Conservation (phyloP, 1,139 yeast genomes). For the Suhomyces yuchorum region DNA sequence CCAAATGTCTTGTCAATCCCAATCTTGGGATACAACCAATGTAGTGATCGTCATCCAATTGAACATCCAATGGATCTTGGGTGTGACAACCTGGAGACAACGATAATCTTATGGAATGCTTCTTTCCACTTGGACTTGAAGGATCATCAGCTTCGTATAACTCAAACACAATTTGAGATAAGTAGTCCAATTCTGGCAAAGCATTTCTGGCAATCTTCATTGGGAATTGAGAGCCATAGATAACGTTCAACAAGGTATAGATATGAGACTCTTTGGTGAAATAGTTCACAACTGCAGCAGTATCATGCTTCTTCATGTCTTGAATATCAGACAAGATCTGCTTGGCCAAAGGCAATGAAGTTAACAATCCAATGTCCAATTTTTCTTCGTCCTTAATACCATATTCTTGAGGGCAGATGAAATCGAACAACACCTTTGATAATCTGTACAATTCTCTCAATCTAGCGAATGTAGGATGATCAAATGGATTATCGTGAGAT, state of each 20-base stretch:
- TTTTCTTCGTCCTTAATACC: slow-evolving; percentile 97
- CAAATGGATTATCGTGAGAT: slow-evolving; percentile 64
- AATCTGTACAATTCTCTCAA: slow-evolving; percentile 85
- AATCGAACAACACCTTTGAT: slow-evolving; percentile 92
- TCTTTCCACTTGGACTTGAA: slow-evolving; percentile 60
- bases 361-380: slow-evolving; percentile 90
- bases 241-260: slow-evolving; percentile 85
- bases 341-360: slow-evolving; percentile 91
- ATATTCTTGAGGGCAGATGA: slow-evolving; percentile 97
- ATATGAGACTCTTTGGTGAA: slow-evolving; percentile 98
- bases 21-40: slow-evolving; percentile 93
- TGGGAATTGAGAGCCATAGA: slow-evolving; percentile 93
- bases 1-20: slow-evolving; percentile 88
- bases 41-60: slow-evolving; percentile 93
- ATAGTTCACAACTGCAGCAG: slow-evolving; percentile 84
- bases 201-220: slow-evolving; percentile 94
- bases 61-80: slow-evolving; percentile 95
- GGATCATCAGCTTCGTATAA: slow-evolving; percentile 79
- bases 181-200: slow-evolving; percentile 91
- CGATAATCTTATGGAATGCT: slow-evolving; percentile 84
- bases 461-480: slow-evolving; percentile 75
- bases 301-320: slow-evolving; percentile 72
- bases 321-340: slow-evolving; percentile 83
- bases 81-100: slow-evolving; percentile 98
- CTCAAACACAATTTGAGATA: slow-evolving; percentile 94